These are phyloP conservation scores for Pezicula rhizophila DNA, from an alignment of 2,329 filamentous ascomycete genomes.

Conservation along the genomic window DNA sequence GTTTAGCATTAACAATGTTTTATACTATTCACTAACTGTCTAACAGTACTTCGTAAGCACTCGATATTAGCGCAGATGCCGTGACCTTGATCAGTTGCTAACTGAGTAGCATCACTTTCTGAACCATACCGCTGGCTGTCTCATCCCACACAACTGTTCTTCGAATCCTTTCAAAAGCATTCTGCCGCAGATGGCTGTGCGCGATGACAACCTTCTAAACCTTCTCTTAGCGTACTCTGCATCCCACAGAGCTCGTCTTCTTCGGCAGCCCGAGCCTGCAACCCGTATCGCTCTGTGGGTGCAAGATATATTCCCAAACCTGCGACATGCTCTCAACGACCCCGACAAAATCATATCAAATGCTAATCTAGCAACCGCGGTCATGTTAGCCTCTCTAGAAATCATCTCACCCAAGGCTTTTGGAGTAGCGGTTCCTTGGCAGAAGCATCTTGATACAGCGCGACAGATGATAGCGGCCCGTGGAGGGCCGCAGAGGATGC, in stretches of 20 bases:
- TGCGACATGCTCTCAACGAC: constrained; percentile 60
- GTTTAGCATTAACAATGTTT: neutral
- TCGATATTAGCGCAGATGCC: neutral
- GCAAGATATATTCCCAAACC: constrained; percentile 67
- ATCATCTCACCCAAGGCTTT: constrained; percentile 80
- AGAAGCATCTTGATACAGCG: constrained; percentile 69
- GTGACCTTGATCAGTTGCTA: constrained; percentile 9
- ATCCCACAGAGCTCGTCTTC: constrained; percentile 70
- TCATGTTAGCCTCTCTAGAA: constrained; percentile 79
- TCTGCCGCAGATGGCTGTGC: constrained; percentile 56
- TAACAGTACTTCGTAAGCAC: constrained; percentile 41
- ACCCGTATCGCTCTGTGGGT: constrained; percentile 78
- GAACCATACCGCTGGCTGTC: constrained; percentile 68
- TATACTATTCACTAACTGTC: neutral
- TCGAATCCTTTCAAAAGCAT: constrained; percentile 48
- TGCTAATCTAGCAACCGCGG: constrained; percentile 70
- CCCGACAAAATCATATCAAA: constrained; percentile 60
- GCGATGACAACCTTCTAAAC: constrained; percentile 66
- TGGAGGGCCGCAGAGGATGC: constrained; percentile 49
- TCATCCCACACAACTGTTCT: constrained; percentile 43
- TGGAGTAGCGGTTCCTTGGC: constrained; percentile 75
- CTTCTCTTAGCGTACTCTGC: constrained; percentile 77
- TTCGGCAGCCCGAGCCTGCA: constrained; percentile 67
- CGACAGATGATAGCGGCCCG: constrained; percentile 68
- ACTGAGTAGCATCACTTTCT: constrained; percentile 52